Evolutionary conservation across 202 grass and related monocot species (phyloP).

Genomic region (Digitaria exilis): DNA sequence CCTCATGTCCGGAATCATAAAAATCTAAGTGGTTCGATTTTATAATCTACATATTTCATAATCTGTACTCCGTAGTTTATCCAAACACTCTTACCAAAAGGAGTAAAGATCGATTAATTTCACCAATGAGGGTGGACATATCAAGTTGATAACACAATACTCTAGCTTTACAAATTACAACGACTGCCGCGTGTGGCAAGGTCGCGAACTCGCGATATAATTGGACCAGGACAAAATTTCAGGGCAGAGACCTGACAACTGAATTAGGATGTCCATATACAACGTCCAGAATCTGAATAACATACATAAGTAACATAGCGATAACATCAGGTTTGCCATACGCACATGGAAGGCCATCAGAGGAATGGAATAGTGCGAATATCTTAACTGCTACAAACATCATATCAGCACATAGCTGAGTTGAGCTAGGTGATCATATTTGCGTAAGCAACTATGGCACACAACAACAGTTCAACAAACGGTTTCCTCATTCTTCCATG

Average conservation of each 20-base stretch:
- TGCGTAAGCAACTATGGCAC: conserved; percentile 20
- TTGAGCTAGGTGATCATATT: neutral
- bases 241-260: neutral
- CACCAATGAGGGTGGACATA: neutral
- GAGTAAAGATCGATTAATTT: no score
- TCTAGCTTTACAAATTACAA: neutral
- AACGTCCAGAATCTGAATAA: conserved; percentile 19
- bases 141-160: neutral
- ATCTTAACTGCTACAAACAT: conserved; percentile 21
- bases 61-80: no score
- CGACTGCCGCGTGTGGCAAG: neutral
- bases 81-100: no score
- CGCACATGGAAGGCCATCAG: neutral
- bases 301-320: neutral
- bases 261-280: neutral
- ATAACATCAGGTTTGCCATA: neutral
- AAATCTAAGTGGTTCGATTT: no score
- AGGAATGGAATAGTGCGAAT: conserved; percentile 10
- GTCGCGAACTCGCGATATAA: neutral
- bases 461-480: neutral
- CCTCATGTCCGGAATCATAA: no score
- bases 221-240: neutral
- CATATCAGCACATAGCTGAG: neutral
- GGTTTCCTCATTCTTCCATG: conserved; percentile 44
- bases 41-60: no score